Conservation (phyloP, 176 grass and related monocot genomes). For the Hsuehochloa calcarea region DNA sequence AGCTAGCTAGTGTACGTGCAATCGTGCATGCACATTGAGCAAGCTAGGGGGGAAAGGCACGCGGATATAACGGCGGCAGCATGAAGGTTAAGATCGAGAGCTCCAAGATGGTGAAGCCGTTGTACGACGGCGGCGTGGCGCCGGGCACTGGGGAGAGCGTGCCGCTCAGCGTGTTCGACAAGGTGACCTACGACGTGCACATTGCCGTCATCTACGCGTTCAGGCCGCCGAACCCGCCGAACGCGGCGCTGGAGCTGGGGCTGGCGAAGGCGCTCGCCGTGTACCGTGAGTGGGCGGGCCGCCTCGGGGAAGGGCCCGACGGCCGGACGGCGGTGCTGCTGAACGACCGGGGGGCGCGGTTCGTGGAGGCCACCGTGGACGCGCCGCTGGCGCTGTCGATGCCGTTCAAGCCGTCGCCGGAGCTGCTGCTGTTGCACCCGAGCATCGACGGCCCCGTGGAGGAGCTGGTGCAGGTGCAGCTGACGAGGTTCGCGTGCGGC, state of each 20-base stretch:
- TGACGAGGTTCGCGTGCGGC: conserved; percentile 66
- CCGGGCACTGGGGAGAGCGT: conserved; percentile 12
- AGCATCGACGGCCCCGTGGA: conserved; percentile 28
- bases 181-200: conserved; percentile 55
- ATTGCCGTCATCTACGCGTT: conserved; percentile 77
- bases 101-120: conserved; percentile 53
- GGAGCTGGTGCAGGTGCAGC: conserved; percentile 58
- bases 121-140: conserved; percentile 8
- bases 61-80: not conserved
- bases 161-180: conserved; percentile 64
- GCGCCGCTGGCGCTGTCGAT: conserved; percentile 27
- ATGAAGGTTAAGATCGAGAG: conserved; percentile 52
- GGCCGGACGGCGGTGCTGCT: conserved; percentile 44
- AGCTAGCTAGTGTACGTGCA: not conserved
- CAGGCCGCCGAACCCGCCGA: conserved; percentile 53
- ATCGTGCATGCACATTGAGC: not conserved
- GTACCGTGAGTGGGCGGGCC: conserved; percentile 60
- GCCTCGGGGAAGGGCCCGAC: conserved; percentile 28
- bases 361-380: conserved; percentile 60
- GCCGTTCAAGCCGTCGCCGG: conserved; percentile 47
- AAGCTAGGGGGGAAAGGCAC: not conserved
- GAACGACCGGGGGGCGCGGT: conserved; percentile 44
- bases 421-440: conserved; percentile 49
- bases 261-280: conserved; percentile 40
- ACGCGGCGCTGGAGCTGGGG: conserved; percentile 37